Evolutionary conservation across 1,284 basidiomycete species (phyloP), one percentile per base, ranked within the genome.

Genomic region (Rhodotorula sp.): DNA sequence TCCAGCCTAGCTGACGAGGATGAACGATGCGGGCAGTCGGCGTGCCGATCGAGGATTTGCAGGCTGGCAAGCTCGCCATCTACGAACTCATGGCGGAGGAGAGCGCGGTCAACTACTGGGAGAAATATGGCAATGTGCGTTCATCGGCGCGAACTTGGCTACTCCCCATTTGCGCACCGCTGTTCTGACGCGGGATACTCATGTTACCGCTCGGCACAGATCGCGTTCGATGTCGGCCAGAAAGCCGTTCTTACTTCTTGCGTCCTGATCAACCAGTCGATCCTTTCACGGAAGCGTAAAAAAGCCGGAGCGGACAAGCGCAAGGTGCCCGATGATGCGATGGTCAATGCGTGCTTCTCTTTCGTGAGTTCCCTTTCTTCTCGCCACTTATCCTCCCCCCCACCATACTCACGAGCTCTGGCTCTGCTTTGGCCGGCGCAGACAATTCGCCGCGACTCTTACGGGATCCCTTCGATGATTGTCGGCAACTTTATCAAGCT

Each of bases 71-170:
- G 62, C 81, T 97, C 58, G 96, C 94, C 77, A 97, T 99, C 66
- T 98, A 98, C 82, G 95, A 99, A 80, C 85, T 98, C 20, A 95
- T 95, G 92, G 90, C 91, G 4, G 91, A 95, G 80, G 95, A 97
- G 80, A 91, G 89, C 8, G 93, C 94, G 4, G 94, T 97, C 33
- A 95, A 97, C 80, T 99, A 96, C 79, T 98, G 92, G 91, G 93
- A 95, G 89, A 93, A 92, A 87, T 96, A 95, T 76, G 93, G 92
- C 65, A 90, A 93, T 75, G 73, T 75, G 55, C 56, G 73, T 48
- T 24, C 4, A 42, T 42, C 37, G 2, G 37, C 8, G 37, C 37
- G 37, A 42, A 42, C 37, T 10, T 14, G 7, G n/a, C 30, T 17
- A n/a, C n/a, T n/a, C n/a, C 30, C 1, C 26, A 45, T 48, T 26